Base-by-base conservation (phyloP, 371 early-diverging fungal species). In the Saksenaea oblongispora region DNA sequence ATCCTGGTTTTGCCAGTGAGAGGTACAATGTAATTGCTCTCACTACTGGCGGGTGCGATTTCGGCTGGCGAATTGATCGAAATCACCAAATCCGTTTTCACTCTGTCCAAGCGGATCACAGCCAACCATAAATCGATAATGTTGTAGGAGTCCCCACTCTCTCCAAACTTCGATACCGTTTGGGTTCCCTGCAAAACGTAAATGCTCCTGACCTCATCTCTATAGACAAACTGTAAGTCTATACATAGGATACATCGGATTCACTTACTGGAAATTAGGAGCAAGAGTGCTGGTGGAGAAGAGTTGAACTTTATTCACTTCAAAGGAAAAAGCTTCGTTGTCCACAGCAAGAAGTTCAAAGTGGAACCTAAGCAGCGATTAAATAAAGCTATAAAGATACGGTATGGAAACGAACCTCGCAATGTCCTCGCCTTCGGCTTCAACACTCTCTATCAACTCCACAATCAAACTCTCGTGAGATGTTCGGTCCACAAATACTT, bases 401-500 rank as follows among this genome's bases (percentile, higher is more conserved):
- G n/a, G n/a, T n/a, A n/a, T 10, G 13, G 8, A 28, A 47, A 44
- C 13, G 34, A 58, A 90, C 87, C 66, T 76, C 24, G 90, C 84
- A 36, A 84, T 78, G 15, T 79, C 74, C 11, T 84, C 84, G 51
- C 79, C 74, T 11, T 66, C 14, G 1, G 82, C 74, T 11, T 89
- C 87, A 0, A 79, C 89, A 61, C 82, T 69, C 58, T 95, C 90
- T 44, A 95, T 72, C 22, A 96, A 74, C 72, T 96, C 96, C 41
- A 95, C 72, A 54, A 95, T 93, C 22, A 96, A 71, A 73, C 91
- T 92, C 65, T 90, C 89, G 60, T 94, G 92, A 9, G 89, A 86
- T 0, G 74, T 68, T 42, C 71, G 74, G 65, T 91, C 87, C 7
- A 89, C 89, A 79, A 89, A 96, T 10, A 95, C 96, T 67, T 95